These are phyloP conservation scores for Chionographis japonica DNA, from an alignment of 106 monocot species.

Conservation along the genomic window DNA sequence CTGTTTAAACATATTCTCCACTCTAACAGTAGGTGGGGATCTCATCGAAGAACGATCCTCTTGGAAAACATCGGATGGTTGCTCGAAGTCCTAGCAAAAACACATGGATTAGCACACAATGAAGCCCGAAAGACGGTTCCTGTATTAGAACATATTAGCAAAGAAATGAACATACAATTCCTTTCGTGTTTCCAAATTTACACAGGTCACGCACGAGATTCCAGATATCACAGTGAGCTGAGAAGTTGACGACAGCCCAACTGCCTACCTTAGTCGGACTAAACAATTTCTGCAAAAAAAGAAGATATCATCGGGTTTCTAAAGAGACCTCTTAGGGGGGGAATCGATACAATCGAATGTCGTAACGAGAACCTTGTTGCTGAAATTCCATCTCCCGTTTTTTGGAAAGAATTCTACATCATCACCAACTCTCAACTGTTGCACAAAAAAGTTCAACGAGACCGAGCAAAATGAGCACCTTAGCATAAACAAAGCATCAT, in stretches of 20 bases:
- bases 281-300: slow-evolving; percentile 49
- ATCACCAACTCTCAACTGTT: slow-evolving; percentile 80
- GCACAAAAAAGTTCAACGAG: not conserved
- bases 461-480: too few relatives aligned
- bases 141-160: not conserved
- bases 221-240: slow-evolving; percentile 62
- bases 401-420: slow-evolving; percentile 69
- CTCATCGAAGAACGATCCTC: slow-evolving; percentile 56
- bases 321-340: not conserved
- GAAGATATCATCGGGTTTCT: not conserved
- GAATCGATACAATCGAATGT: not conserved
- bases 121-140: not conserved
- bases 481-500: not conserved
- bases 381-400: slow-evolving; percentile 97
- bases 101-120: too few relatives aligned
- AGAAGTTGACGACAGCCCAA: slow-evolving; percentile 93
- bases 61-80: slow-evolving; percentile 53
- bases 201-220: slow-evolving; percentile 54
- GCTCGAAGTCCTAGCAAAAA: slow-evolving; percentile 39
- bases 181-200: slow-evolving; percentile 78
- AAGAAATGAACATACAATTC: slow-evolving; percentile 51
- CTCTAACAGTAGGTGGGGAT: slow-evolving; percentile 46
- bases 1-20: slow-evolving; percentile 73
- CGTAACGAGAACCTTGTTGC: slow-evolving; percentile 58
- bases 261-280: slow-evolving; percentile 25